phyloP scores from a whole-genome alignment of 495 filamentous ascomycete genomes.

The Bacidia gigantensis region DNA sequence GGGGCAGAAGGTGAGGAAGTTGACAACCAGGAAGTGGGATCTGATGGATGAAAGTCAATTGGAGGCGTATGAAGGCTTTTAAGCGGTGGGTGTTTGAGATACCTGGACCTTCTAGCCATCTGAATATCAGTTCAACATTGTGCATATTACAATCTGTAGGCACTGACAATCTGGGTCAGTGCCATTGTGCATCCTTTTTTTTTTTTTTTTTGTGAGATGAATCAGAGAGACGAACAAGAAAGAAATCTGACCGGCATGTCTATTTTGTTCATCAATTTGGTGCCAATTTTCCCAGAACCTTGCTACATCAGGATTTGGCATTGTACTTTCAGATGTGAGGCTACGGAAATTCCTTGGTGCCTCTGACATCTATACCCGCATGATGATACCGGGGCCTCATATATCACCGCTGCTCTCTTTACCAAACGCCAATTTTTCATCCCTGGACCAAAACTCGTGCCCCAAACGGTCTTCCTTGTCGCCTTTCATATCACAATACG shows the following conservation, averaged over 20 bases:
- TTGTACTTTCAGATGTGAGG: too few relatives aligned
- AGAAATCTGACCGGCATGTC: too few relatives aligned
- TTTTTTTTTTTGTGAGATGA: too few relatives aligned
- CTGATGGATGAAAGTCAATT: conserved; percentile 39
- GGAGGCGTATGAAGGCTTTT: conserved; percentile 16
- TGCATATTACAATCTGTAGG: not conserved
- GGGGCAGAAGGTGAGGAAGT: conserved; percentile 35
- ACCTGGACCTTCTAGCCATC: not conserved
- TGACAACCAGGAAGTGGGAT: conserved; percentile 43
- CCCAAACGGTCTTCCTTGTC: not conserved
- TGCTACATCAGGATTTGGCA: too few relatives aligned
- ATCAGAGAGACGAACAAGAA: too few relatives aligned
- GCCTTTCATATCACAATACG: not conserved
- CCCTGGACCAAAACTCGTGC: not conserved
- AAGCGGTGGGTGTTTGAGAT: not conserved
- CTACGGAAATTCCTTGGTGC: too few relatives aligned
- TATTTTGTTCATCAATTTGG: too few relatives aligned
- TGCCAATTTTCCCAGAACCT: too few relatives aligned
- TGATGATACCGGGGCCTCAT: too few relatives aligned
- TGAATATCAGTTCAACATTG: not conserved
- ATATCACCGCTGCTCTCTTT: not conserved
- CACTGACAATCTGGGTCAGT: too few relatives aligned
- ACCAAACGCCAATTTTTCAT: not conserved
- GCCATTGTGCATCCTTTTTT: too few relatives aligned
- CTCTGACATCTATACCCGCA: too few relatives aligned